Conservation (phyloP, 1,139 yeast species). For the Magnusiomyces starmeri region DNA sequence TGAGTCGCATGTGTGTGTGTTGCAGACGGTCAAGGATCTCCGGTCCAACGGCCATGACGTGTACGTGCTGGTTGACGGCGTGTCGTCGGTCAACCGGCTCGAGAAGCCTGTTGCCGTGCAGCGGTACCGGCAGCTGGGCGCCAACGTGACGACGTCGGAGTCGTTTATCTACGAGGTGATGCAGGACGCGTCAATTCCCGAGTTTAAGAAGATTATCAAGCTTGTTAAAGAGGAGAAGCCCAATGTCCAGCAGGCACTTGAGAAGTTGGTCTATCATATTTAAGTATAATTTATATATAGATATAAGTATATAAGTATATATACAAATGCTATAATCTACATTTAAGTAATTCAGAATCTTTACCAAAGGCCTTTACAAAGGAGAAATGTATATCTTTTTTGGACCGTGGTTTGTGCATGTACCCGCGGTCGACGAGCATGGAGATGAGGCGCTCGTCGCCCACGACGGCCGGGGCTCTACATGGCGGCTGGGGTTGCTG, state of each 20-base stretch:
- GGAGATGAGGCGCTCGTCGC: constrained; percentile 29
- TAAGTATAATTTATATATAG: background rate
- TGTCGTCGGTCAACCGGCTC: constrained; percentile 22
- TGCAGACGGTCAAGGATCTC: constrained; percentile 27
- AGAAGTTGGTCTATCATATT: constrained; percentile 16
- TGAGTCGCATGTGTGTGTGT: constrained; percentile 28
- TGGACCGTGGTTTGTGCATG: constrained; percentile 22
- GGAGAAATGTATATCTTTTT: constrained; percentile 20
- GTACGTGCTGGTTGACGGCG: constrained; percentile 27
- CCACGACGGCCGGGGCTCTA: constrained; percentile 29
- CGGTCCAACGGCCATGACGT: constrained; percentile 24
- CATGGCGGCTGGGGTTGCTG: constrained; percentile 35
- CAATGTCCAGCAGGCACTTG: constrained; percentile 18
- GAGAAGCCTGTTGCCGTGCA: constrained; percentile 27
- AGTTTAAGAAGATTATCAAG: constrained; percentile 20
- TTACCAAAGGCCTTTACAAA: constrained; percentile 26
- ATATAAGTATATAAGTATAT: background rate
- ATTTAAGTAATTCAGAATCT: constrained; percentile 23
- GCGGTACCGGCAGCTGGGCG: constrained; percentile 24
- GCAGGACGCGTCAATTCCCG: constrained; percentile 30
- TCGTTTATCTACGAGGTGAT: constrained; percentile 37
- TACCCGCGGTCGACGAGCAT: constrained; percentile 24
- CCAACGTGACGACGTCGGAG: constrained; percentile 31
- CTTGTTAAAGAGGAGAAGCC: constrained; percentile 20
- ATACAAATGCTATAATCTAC: constrained; percentile 15